phyloP scores from a whole-genome alignment of 2,329 filamentous ascomycete species.

The Aspergillus fumigatiaffinis region DNA sequence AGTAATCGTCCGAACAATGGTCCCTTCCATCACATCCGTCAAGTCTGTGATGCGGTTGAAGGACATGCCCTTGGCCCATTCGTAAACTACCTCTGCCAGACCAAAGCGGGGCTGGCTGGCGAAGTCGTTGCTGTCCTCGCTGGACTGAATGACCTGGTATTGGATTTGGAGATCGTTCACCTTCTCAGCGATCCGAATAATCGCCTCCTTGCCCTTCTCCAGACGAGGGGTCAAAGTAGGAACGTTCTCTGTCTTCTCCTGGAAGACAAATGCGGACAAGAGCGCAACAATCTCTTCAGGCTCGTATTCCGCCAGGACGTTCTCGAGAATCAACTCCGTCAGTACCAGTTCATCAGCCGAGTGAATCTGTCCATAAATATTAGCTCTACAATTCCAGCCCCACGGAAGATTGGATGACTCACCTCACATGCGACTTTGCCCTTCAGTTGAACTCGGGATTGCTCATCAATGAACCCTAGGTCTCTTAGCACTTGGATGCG shows the following conservation, averaged over 20 bases:
- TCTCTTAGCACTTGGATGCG: constrained; percentile 88
- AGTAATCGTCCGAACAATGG: constrained; percentile 92
- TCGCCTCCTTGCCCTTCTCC: constrained; percentile 76
- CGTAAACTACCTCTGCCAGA: constrained; percentile 94
- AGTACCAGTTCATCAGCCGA: constrained; percentile 94
- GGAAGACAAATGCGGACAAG: constrained; percentile 92
- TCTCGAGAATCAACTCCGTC: constrained; percentile 93
- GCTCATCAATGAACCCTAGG: constrained; percentile 84
- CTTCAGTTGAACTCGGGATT: constrained; percentile 86
- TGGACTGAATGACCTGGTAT: constrained; percentile 85
- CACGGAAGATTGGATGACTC: constrained; percentile 12
- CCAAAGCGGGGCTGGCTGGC: constrained; percentile 83
- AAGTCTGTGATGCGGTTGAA: constrained; percentile 97
- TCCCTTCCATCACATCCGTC: constrained; percentile 94
- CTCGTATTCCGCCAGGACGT: constrained; percentile 91
- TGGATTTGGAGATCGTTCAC: constrained; percentile 85
- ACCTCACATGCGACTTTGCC: constrained; percentile 95
- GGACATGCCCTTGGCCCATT: constrained; percentile 96
- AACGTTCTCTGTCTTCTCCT: constrained; percentile 84
- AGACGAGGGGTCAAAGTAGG: constrained; percentile 79
- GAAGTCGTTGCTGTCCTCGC: constrained; percentile 91
- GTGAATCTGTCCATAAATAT: constrained; percentile 59
- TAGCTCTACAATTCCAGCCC: background rate
- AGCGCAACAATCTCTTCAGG: constrained; percentile 94
- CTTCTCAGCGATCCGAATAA: constrained; percentile 86